Conservation (phyloP, 768 basidiomycete species). For the Lactarius sp. region DNA sequence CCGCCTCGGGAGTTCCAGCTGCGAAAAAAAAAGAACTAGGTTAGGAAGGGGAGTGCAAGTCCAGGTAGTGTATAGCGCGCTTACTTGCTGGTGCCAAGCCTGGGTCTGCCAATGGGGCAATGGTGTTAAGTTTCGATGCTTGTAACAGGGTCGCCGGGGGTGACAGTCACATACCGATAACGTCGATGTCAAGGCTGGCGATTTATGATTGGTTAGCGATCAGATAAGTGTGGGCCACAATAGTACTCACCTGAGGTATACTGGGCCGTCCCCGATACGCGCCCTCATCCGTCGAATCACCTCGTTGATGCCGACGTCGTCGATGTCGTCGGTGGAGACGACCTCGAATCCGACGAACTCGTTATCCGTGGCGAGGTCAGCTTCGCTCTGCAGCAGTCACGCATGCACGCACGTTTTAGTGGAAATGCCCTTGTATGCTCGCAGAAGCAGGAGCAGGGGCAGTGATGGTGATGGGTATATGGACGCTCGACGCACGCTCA, state of each 20-base stretch:
- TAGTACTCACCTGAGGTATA: conserved; percentile 56
- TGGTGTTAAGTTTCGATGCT: not conserved
- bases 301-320: conserved; percentile 66
- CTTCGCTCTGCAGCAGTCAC: conserved; percentile 41
- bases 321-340: conserved; percentile 78
- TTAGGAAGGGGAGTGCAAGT: not conserved
- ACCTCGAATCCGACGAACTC: conserved; percentile 67
- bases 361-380: conserved; percentile 64
- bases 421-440: not conserved
- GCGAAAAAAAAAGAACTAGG: not conserved
- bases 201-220: no score
- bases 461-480: no score
- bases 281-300: conserved; percentile 67
- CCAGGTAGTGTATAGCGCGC: not conserved
- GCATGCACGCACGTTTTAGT: no score
- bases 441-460: no score
- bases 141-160: not conserved
- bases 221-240: not conserved
- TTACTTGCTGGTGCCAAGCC: conserved; percentile 61
- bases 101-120: conserved; percentile 47
- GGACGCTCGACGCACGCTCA: conserved; percentile 40
- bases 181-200: conserved; percentile 72
- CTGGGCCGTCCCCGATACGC: conserved; percentile 68
- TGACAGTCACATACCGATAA: conserved; percentile 48
- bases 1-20: conserved; percentile 83